A percentile compares a stretch with the other conserved stretches of the same genome.
Evolutionary conservation across 1,139 yeast genomes (phyloP).

Genomic region (Candida sanyaensis): DNA sequence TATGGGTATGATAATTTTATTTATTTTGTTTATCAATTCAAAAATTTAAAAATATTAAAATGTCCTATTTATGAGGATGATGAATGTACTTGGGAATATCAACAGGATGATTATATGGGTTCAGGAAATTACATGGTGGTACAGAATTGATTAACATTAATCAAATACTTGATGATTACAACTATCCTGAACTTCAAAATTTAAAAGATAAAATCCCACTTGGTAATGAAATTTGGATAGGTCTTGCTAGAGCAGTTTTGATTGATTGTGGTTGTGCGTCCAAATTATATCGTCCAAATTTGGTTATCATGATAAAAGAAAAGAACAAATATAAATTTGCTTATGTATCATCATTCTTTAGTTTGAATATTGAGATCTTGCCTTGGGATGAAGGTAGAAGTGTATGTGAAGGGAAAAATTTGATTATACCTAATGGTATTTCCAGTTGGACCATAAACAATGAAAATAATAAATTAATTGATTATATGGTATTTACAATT

Average conservation of each 20-base stretch:
- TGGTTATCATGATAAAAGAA: constrained; percentile 41
- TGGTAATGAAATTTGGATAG: constrained; percentile 44
- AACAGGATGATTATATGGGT: constrained; percentile 18
- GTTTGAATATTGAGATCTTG: constrained; percentile 31
- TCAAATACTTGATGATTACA: constrained; percentile 13
- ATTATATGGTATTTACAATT: constrained; percentile 30
- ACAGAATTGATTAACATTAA: constrained; percentile 24
- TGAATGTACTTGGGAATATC: constrained; percentile 10
- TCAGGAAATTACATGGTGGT: constrained; percentile 32
- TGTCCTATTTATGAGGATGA: constrained; percentile 20
- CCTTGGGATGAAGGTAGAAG: constrained; percentile 30
- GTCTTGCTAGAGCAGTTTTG: constrained; percentile 49
- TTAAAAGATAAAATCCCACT: constrained; percentile 21
- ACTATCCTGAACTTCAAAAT: constrained; percentile 10
- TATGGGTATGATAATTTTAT: constrained; percentile 20
- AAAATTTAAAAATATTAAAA: constrained; percentile 23
- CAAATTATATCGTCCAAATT: constrained; percentile 46
- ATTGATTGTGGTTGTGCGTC: constrained; percentile 49
- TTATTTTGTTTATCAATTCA: constrained; percentile 30
- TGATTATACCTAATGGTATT: constrained; percentile 39
- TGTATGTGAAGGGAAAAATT: constrained; percentile 26
- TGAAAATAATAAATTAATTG: constrained; percentile 19
- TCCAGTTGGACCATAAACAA: constrained; percentile 26
- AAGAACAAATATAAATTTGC: constrained; percentile 29
- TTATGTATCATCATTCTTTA: constrained; percentile 34